Conservation (phyloP, 2,329 filamentous ascomycete species). For the Tothia fuscella region DNA sequence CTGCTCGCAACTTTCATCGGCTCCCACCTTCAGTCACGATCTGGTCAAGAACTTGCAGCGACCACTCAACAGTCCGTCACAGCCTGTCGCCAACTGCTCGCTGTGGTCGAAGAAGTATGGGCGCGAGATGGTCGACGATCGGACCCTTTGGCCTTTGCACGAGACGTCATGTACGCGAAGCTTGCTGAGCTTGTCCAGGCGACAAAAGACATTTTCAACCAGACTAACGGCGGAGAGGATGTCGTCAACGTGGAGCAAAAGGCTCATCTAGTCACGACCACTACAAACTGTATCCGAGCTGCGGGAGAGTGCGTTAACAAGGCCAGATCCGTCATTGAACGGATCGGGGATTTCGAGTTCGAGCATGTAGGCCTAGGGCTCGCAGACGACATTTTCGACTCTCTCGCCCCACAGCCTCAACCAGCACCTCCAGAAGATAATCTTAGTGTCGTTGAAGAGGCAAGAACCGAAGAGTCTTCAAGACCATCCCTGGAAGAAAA, state of each 20-base stretch:
- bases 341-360: slow-evolving; percentile 83
- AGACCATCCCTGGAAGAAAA: slow-evolving; percentile 2
- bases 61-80: slow-evolving; percentile 75
- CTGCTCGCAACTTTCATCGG: slow-evolving; percentile 91
- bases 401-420: slow-evolving; percentile 14
- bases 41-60: slow-evolving; percentile 66
- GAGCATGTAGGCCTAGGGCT: slow-evolving; percentile 40
- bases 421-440: background rate
- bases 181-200: slow-evolving; percentile 71
- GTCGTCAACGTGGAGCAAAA: slow-evolving; percentile 73
- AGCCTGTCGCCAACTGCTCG: slow-evolving; percentile 67
- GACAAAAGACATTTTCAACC: slow-evolving; percentile 65
- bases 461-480: background rate
- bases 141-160: slow-evolving; percentile 54
- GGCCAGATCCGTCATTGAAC: slow-evolving; percentile 72
- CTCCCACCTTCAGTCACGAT: slow-evolving; percentile 84
- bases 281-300: slow-evolving; percentile 77
- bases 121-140: slow-evolving; percentile 60
- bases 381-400: slow-evolving; percentile 24
- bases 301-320: slow-evolving; percentile 86
- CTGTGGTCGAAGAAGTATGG: slow-evolving; percentile 71
- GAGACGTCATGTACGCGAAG: slow-evolving; percentile 64
- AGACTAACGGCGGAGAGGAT: slow-evolving; percentile 58
- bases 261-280: slow-evolving; percentile 60
- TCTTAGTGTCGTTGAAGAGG: background rate